phyloP scores from a whole-genome alignment of 305 asterid genomes.

The Fraxinus floribunda region DNA sequence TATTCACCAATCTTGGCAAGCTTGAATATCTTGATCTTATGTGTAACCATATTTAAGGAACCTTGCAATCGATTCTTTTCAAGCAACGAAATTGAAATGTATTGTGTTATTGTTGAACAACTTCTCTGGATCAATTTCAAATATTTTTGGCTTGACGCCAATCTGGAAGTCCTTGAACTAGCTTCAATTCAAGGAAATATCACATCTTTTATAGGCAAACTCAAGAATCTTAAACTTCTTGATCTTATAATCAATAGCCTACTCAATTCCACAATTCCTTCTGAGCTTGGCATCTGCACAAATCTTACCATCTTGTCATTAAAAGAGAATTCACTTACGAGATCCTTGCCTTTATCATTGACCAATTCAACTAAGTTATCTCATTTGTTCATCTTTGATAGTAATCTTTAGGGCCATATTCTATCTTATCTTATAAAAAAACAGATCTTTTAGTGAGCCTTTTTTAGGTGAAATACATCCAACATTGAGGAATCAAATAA shows the following conservation, averaged over 20 bases:
- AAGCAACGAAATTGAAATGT: slow-evolving; percentile 22
- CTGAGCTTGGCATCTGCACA: slow-evolving; percentile 55
- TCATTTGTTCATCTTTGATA: slow-evolving; percentile 49
- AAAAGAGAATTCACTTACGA: slow-evolving; percentile 48
- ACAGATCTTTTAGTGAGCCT: slow-evolving; percentile 27
- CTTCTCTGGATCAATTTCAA: slow-evolving; percentile 28
- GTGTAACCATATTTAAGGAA: slow-evolving; percentile 25
- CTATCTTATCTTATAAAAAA: slow-evolving; percentile 36
- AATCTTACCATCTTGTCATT: slow-evolving; percentile 49
- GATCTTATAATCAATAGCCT: slow-evolving; percentile 1
- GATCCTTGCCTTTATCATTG: slow-evolving; percentile 47
- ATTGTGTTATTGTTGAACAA: slow-evolving; percentile 18
- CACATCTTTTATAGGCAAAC: slow-evolving; percentile 50
- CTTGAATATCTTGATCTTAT: slow-evolving; percentile 2
- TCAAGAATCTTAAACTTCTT: slow-evolving; percentile 31
- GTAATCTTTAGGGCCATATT: slow-evolving; percentile 49
- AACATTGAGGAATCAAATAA: no score
- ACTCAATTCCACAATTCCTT: slow-evolving; percentile 45
- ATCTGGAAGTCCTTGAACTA: slow-evolving; percentile 35
- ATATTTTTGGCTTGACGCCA: slow-evolving; percentile 20
- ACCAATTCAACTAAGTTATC: slow-evolving; percentile 24
- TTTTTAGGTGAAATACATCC: no score
- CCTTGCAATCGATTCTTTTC: slow-evolving; percentile 20
- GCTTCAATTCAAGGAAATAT: slow-evolving; percentile 43
- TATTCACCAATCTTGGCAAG: slow-evolving; percentile 5